These are phyloP conservation scores for Hansenula anomala DNA, from an alignment of 1,139 yeast species.

Conservation along the genomic window DNA sequence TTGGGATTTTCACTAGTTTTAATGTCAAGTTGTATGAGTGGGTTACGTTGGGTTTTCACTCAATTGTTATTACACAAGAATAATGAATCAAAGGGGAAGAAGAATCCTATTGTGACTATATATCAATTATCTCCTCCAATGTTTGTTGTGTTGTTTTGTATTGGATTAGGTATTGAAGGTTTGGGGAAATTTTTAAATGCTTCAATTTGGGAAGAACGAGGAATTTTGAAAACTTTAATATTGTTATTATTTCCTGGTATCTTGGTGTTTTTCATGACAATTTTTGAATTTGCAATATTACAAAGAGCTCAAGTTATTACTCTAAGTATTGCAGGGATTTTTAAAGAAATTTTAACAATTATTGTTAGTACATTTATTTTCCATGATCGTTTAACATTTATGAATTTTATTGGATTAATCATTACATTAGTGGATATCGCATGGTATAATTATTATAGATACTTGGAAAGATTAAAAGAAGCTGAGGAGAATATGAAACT, in stretches of 20 bases:
- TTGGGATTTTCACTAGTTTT: slow-evolving; percentile 72
- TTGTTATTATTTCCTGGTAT: slow-evolving; percentile 77
- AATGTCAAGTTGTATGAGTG: slow-evolving; percentile 76
- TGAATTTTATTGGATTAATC: slow-evolving; percentile 72
- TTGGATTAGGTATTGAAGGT: slow-evolving; percentile 68
- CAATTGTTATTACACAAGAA: slow-evolving; percentile 69
- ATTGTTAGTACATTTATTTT: slow-evolving; percentile 60
- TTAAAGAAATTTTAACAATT: slow-evolving; percentile 85
- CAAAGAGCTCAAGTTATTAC: slow-evolving; percentile 84
- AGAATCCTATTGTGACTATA: slow-evolving; percentile 79
- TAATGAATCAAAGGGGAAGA: slow-evolving; percentile 33
- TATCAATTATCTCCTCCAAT: slow-evolving; percentile 81
- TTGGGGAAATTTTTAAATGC: slow-evolving; percentile 46
- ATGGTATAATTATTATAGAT: slow-evolving; percentile 73
- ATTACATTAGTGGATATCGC: slow-evolving; percentile 74
- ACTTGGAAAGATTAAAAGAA: slow-evolving; percentile 25
- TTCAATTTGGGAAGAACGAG: slow-evolving; percentile 59
- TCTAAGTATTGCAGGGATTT: slow-evolving; percentile 84
- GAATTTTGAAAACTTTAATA: slow-evolving; percentile 47
- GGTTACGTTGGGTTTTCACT: slow-evolving; percentile 92
- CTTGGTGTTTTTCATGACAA: slow-evolving; percentile 84
- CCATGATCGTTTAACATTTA: slow-evolving; percentile 62
- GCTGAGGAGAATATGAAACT: slow-evolving; percentile 5
- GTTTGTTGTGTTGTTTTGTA: slow-evolving; percentile 53
- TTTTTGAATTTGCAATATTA: slow-evolving; percentile 80